phyloP scores from a whole-genome alignment of 2,329 filamentous ascomycete genomes.

The Annulohypoxylon truncatum region DNA sequence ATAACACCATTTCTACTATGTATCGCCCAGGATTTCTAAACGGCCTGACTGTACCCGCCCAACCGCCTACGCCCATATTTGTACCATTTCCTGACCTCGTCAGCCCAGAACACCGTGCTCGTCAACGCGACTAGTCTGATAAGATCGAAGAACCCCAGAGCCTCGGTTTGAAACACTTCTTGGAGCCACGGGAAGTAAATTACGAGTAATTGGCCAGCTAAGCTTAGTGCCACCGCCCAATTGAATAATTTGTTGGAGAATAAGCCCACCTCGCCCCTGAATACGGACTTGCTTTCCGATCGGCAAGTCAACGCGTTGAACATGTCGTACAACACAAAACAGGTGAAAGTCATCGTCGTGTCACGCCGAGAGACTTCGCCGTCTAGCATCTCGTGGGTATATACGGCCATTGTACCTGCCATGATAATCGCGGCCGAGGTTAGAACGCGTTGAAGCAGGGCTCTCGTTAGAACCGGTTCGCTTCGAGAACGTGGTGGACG shows the following conservation, averaged over 20 bases:
- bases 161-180: conserved; percentile 95
- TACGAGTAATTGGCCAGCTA: conserved; percentile 88
- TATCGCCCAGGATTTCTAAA: conserved; percentile 57
- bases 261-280: conserved; percentile 84
- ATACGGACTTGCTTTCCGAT: conserved; percentile 87
- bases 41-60: conserved; percentile 73
- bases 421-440: conserved; percentile 92
- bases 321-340: conserved; percentile 99
- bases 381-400: conserved; percentile 91
- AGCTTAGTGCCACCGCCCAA: conserved; percentile 87
- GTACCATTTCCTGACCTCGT: conserved; percentile 88
- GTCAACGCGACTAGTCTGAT: conserved; percentile 78
- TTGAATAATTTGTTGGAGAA: conserved; percentile 96
- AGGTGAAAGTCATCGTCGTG: conserved; percentile 99
- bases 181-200: conserved; percentile 96
- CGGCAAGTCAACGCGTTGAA: conserved; percentile 97
- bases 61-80: conserved; percentile 68
- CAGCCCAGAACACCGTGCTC: conserved; percentile 94
- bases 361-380: conserved; percentile 89
- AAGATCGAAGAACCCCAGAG: conserved; percentile 79
- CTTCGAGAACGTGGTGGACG: conserved; percentile 85
- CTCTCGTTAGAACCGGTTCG: conserved; percentile 89
- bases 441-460: conserved; percentile 84
- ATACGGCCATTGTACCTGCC: conserved; percentile 89
- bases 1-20: background rate